Evolutionary conservation across 768 basidiomycete species (phyloP).

Genomic region (Steccherinum ochraceum): DNA sequence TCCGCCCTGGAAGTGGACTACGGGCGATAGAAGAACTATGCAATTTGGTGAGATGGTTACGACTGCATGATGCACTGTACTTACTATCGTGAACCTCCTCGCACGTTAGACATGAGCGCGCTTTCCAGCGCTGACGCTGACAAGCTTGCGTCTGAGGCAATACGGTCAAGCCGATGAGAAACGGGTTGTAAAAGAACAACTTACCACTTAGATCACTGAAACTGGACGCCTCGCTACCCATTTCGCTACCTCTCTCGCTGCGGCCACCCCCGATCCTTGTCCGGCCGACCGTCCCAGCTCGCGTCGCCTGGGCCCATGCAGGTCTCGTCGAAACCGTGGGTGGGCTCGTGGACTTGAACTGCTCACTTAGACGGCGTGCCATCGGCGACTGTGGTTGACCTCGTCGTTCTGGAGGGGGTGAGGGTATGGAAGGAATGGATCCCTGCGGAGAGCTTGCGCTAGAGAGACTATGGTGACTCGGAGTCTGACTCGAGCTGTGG

Average conservation of each 20-base stretch:
- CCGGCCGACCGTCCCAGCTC: not conserved
- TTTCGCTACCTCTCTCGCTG: conserved; percentile 40
- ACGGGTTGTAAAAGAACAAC: conserved; percentile 13
- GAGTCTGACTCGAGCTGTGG: conserved; percentile 37
- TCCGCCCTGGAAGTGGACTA: not conserved
- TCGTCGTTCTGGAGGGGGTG: conserved; percentile 55
- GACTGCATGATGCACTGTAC: conserved; percentile 23
- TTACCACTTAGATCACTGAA: conserved; percentile 84
- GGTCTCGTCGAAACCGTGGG: conserved; percentile 51
- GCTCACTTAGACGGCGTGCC: conserved; percentile 30
- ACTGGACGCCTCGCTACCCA: conserved; percentile 69
- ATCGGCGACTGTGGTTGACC: conserved; percentile 20
- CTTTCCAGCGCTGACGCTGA: conserved; percentile 79
- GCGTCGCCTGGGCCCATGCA: conserved; percentile 26
- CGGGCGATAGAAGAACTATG: not conserved
- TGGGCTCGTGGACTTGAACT: conserved; percentile 56
- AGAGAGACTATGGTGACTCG: conserved; percentile 69
- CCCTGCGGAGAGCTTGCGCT: conserved; percentile 69
- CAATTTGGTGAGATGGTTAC: no score
- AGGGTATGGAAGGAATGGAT: conserved; percentile 79
- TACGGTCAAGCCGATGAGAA: conserved; percentile 2
- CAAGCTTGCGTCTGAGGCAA: conserved; percentile 54
- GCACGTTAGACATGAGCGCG: conserved; percentile 70
- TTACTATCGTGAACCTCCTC: conserved; percentile 64
- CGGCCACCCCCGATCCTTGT: conserved; percentile 23